Evolutionary conservation across 441 rosid genomes (phyloP).

Genomic region (Melastoma candidum): DNA sequence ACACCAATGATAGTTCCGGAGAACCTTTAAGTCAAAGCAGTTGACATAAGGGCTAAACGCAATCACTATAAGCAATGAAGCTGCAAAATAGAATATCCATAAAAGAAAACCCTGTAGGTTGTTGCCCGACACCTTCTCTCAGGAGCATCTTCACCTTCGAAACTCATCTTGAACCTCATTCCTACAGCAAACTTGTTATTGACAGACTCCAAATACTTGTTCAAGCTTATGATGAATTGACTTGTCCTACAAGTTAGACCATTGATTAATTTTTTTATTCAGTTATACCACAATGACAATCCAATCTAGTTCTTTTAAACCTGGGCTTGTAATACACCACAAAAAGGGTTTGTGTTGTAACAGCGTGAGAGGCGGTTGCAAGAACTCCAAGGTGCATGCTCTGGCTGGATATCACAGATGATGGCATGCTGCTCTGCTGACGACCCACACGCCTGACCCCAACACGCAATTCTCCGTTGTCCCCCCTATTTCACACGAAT

Average conservation of each 20-base stretch:
- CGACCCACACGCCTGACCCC: constrained; percentile 47
- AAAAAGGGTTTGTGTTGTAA: constrained; percentile 38
- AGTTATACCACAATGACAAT: not conserved
- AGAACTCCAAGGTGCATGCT: constrained; percentile 74
- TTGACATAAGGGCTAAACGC: not conserved
- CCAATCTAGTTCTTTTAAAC: constrained; percentile 15
- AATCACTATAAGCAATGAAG: constrained; percentile 1
- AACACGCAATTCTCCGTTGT: constrained; percentile 46
- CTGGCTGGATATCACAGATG: constrained; percentile 65
- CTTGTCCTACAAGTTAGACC: constrained; percentile 35
- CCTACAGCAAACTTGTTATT: constrained; percentile 43
- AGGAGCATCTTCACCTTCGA: constrained; percentile 66
- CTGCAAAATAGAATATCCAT: not conserved
- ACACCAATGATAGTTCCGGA: constrained; percentile 57
- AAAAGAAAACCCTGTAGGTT: constrained; percentile 3
- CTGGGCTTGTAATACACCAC: constrained; percentile 60
- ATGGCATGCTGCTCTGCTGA: constrained; percentile 53
- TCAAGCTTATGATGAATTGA: constrained; percentile 58
- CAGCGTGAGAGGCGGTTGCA: constrained; percentile 65
- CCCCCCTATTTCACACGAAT: constrained; percentile 31
- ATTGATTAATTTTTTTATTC: constrained; percentile 3
- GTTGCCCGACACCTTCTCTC: constrained; percentile 37
- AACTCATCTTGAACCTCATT: constrained; percentile 59
- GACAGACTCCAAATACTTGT: constrained; percentile 49
- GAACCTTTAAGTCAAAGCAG: constrained; percentile 27